A percentile compares a stretch with the other conserved stretches of the same genome.
Conservation (phyloP, 2,329 filamentous ascomycete species). For the Colletotrichum sp. region DNA sequence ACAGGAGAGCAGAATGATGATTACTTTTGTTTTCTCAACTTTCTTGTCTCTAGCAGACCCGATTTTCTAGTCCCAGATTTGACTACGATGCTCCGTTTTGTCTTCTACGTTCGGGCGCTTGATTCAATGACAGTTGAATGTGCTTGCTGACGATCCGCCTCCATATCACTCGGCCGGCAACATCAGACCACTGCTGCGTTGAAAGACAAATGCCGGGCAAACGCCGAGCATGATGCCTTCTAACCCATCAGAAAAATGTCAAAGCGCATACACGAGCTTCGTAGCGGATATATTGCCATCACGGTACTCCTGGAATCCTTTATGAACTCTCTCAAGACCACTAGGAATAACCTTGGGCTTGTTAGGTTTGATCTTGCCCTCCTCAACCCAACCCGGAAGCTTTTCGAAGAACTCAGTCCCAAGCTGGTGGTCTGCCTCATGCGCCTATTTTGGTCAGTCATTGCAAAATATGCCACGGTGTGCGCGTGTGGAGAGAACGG, state of each 20-base stretch:
- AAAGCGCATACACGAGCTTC: constrained; percentile 44
- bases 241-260: neutral
- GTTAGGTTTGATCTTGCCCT: constrained; percentile 39
- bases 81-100: no score
- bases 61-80: no score
- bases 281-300: constrained; percentile 42
- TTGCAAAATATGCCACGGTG: fast-evolving
- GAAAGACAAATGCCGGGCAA: no score
- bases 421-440: constrained; percentile 39
- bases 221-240: no score
- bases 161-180: no score
- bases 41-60: no score
- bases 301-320: constrained; percentile 41
- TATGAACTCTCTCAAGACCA: constrained; percentile 35
- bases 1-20: no score
- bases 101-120: no score
- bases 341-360: constrained; percentile 28
- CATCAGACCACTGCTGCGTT: no score
- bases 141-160: no score
- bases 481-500: neutral
- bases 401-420: constrained; percentile 39
- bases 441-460: constrained; percentile 27
- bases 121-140: no score
- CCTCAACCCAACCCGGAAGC: constrained; percentile 36
- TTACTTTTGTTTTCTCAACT: no score